Percentiles rank a stretch among this genome's conserved stretches.
Evolutionary conservation across 768 basidiomycete genomes (phyloP).

Genomic region (Collybiopsis luxurians): DNA sequence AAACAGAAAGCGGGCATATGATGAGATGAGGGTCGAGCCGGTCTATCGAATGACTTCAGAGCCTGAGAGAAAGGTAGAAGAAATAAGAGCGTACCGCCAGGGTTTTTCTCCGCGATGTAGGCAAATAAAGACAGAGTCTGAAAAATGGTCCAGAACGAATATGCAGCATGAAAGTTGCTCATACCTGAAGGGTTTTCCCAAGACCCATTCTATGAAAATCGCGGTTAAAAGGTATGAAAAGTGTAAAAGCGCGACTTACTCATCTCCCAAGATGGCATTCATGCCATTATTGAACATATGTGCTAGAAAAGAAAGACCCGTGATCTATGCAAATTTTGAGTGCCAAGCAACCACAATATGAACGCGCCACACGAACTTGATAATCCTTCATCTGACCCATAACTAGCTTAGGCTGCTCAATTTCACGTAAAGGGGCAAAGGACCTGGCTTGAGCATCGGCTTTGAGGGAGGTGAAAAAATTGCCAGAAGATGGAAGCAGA

Average conservation of each 20-base stretch:
- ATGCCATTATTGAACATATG: constrained; percentile 69
- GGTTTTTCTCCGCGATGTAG: constrained; percentile 54
- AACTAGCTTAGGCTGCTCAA: constrained; percentile 50
- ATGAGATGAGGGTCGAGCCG: constrained; percentile 63
- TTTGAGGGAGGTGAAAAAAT: constrained; percentile 35
- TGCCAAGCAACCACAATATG: no score
- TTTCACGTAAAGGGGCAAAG: constrained; percentile 33
- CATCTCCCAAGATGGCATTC: constrained; percentile 73
- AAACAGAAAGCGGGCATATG: constrained; percentile 69
- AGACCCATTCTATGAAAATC: constrained; percentile 50
- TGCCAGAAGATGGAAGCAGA: constrained; percentile 38
- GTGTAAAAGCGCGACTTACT: constrained; percentile 33
- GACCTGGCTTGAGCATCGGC: constrained; percentile 20
- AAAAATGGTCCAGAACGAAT: constrained; percentile 5
- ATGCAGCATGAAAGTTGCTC: background rate
- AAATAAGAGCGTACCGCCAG: constrained; percentile 23
- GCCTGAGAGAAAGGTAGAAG: background rate
- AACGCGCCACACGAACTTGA: constrained; percentile 40
- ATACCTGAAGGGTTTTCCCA: constrained; percentile 61
- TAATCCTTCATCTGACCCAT: constrained; percentile 71
- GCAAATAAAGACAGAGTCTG: constrained; percentile 65
- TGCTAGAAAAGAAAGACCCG: constrained; percentile 62
- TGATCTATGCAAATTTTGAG: constrained; percentile 46
- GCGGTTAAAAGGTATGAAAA: background rate
- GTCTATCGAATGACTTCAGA: constrained; percentile 23